Conservation (phyloP, 345 rosid genomes). For the Eutrema japonicum region DNA sequence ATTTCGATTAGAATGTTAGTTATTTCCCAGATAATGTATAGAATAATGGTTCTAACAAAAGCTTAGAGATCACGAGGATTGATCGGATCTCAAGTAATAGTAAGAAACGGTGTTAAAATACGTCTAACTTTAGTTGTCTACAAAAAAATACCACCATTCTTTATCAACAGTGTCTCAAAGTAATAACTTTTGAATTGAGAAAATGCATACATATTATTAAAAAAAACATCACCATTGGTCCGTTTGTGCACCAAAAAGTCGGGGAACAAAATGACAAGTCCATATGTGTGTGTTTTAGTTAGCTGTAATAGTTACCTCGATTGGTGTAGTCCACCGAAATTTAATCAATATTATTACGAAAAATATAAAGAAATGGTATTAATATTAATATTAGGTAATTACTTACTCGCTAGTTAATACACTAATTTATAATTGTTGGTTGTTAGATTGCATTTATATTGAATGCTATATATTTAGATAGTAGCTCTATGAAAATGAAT, state of each 20-base stretch:
- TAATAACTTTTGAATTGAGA: background rate
- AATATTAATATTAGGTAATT: background rate
- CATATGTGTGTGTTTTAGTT: conserved; percentile 37
- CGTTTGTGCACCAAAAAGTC: conserved; percentile 7
- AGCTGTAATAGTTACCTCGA: conserved; percentile 28
- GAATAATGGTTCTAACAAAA: background rate
- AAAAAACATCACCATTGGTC: conserved; percentile 28
- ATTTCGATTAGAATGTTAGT: background rate
- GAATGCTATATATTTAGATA: background rate
- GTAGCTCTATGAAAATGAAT: conserved; percentile 4
- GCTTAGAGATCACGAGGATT: conserved; percentile 6
- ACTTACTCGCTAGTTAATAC: background rate
- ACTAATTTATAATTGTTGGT: background rate
- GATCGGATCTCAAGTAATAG: background rate
- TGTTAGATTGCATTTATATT: conserved; percentile 27
- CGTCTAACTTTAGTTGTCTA: background rate
- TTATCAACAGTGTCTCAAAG: too few relatives aligned
- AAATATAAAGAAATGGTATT: background rate
- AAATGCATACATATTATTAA: background rate
- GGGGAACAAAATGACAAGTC: conserved; percentile 26
- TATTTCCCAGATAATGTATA: too few relatives aligned
- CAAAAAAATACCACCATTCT: too few relatives aligned
- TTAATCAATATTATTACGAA: background rate
- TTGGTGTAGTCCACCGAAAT: conserved; percentile 36
- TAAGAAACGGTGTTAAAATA: background rate